Base-by-base conservation (phyloP, 139 green algal species). In the Closterium sp. region DNA sequence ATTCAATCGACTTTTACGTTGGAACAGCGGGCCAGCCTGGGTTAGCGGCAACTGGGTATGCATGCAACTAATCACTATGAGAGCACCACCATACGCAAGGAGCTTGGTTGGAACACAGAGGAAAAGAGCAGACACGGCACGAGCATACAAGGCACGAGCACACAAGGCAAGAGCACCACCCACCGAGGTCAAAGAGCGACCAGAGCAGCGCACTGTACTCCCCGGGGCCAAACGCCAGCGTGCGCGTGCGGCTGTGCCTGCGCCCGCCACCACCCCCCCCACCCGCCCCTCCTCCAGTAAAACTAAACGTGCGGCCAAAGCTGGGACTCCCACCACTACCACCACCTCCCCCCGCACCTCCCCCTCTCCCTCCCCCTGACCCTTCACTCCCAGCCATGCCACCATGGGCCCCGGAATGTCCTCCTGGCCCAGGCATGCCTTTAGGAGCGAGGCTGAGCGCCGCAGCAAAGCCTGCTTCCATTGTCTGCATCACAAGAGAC, bases 161-260 rank as follows among this genome's bases (percentile, higher is more conserved):
- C n/a, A 31, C 21, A 33, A 28, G n/a, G 64, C 87, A 36, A 34
- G n/a, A 91, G 33, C 23, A 64, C 33, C 34, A 85, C 87, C 12
- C 36, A 91, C 89, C 89, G 16, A 69, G 38, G 32, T 91, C 89
- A 91, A 91, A 91, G 30, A 91, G 89, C 33, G 89, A 88, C 89
- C 89, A 91, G 23, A 91, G 66, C 55, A 91, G 36, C 23, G 89
- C 76, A 43, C 88, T 33, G 66, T 84, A 91, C 34, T 91, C 89
- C n/a, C 64, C 89, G 10, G n/a, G 35, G 28, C 23, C 23, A 28
- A 69, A 69, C 43, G 43, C 43, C 43, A 69, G 43, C 3, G 43
- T 69, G 43, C 43, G 43, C 0, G 43, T 69, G 43, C 43, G 43
- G 9, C 43, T 69, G 43, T 69, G 43, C 43, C 43, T 69, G 43